Percentiles rank a stretch among this genome's conserved stretches.
phyloP scores from a whole-genome alignment of 208 protist species.

The Phytomonas francai region DNA sequence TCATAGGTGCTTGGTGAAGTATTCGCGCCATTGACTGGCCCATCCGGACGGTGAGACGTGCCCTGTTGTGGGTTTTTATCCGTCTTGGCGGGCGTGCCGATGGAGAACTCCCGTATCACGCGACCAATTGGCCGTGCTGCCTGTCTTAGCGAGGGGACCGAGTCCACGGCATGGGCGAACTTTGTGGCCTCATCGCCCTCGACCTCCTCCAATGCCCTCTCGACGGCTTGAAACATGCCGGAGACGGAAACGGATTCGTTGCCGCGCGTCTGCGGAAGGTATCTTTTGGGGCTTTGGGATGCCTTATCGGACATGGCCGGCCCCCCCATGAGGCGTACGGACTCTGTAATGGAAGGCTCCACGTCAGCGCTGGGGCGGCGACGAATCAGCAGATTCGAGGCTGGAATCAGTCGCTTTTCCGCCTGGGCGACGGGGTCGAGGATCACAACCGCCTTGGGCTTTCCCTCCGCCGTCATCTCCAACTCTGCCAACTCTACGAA shows the following conservation, averaged over 20 bases:
- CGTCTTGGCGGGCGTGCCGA: constrained; percentile 31
- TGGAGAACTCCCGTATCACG: constrained; percentile 69
- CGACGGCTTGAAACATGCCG: constrained; percentile 45
- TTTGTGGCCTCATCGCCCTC: constrained; percentile 54
- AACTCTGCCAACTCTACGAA: constrained; percentile 80
- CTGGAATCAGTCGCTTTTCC: constrained; percentile 34
- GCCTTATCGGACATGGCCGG: constrained; percentile 42
- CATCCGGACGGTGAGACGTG: not conserved
- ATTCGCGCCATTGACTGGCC: not conserved
- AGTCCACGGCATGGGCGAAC: constrained; percentile 50
- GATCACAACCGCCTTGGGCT: constrained; percentile 49
- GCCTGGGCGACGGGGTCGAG: constrained; percentile 43
- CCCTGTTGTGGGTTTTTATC: constrained; percentile 9
- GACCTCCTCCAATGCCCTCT: constrained; percentile 45
- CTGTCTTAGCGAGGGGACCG: constrained; percentile 50
- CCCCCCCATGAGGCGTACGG: constrained; percentile 76
- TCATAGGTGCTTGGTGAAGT: constrained; percentile 23
- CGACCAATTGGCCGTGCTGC: constrained; percentile 50
- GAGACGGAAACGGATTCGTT: constrained; percentile 16
- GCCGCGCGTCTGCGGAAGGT: constrained; percentile 4
- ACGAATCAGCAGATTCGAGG: constrained; percentile 69
- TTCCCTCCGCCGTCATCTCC: constrained; percentile 21
- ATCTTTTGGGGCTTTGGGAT: constrained; percentile 27
- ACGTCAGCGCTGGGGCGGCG: constrained; percentile 40
- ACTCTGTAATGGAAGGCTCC: constrained; percentile 85